phyloP scores from a whole-genome alignment of 306 rosid genomes.

The Elaeagnus macrophylla region DNA sequence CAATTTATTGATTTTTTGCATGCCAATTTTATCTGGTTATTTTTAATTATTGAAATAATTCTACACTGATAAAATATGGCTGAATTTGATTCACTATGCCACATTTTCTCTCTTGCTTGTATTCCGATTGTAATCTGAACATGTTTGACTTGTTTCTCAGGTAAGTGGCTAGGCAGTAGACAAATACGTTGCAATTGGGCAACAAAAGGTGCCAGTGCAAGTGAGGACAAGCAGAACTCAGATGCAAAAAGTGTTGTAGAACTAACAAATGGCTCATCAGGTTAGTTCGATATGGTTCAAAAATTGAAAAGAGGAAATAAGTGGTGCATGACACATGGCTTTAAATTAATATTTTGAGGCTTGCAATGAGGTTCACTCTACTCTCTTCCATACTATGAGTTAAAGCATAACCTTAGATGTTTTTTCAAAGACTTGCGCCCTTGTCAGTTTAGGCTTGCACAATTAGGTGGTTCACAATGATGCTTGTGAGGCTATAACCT shows the following conservation, averaged over 20 bases:
- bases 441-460: too few species aligned
- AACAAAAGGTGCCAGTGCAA: conserved; percentile 77
- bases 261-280: conserved; percentile 84
- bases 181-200: conserved; percentile 99
- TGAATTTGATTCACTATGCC: neutral
- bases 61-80: too few species aligned
- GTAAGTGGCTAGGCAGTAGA: conserved; percentile 97
- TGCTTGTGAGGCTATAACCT: too few species aligned
- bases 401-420: too few species aligned
- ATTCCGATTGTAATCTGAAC: neutral
- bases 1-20: too few species aligned
- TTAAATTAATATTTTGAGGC: too few species aligned
- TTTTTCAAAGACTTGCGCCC: too few species aligned
- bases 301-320: conserved; percentile 3
- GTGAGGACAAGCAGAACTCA: conserved; percentile 70
- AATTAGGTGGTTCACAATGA: too few species aligned
- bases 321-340: neutral
- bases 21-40: too few species aligned
- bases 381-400: too few species aligned
- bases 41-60: too few species aligned
- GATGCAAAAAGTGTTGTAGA: conserved; percentile 82
- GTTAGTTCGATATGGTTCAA: conserved; percentile 30
- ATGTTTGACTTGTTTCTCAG: conserved; percentile 28
- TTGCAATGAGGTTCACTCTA: too few species aligned
- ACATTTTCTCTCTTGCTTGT: neutral